Base-by-base conservation (phyloP, 495 filamentous ascomycete species). In the Xylona heveae region DNA sequence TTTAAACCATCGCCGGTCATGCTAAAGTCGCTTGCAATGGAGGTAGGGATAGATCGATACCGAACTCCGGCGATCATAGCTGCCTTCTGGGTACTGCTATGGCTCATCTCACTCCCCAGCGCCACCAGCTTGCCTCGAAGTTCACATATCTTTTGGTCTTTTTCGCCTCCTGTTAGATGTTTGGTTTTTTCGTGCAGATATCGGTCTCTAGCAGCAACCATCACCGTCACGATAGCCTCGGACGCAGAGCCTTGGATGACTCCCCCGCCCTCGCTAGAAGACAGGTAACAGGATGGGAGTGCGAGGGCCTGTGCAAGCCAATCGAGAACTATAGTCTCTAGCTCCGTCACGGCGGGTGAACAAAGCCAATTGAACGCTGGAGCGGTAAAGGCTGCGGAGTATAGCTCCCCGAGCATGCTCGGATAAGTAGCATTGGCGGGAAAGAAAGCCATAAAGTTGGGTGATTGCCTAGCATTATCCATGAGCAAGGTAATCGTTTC, bases 291-390 rank as follows among this genome's bases (percentile, higher is more conserved):
- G 6, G 60, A 50, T 0, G 85, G 83, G 9, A 95, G 59, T 9
- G 50, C 64, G 22, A 94, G 51, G 8, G 78, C 55, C 40, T 74
- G 65, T 15, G 74, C 78, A 12, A 95, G 53, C 85, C 85, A 95
- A 53, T 94, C 88, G 39, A 95, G 64, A 20, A 92, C 76, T 28
- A 91, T 69, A 0, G 88, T 94, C 57, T 97, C 88, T 27, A 97
- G 62, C 47, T 97, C 88, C 3, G 88, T 97, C n/a, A 88, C 73
- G 13, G 78, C 88, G 1, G 88, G 88, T 2, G 74, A 82, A 51
- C 85, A 94, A 30, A 94, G 67, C 88, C 88, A 97, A 53, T 94
- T 94, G 62, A 97, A 97, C 6, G 79, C 79, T 7, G 88, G 81
- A 2, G 78, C 78, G 5, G 69, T 84, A 48, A 95, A 82, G 3